A percentile compares a stretch with the other conserved stretches of the same genome.
These are phyloP conservation scores for Cerrena zonata DNA, from an alignment of 1,284 basidiomycete genomes.

Conservation along the genomic window DNA sequence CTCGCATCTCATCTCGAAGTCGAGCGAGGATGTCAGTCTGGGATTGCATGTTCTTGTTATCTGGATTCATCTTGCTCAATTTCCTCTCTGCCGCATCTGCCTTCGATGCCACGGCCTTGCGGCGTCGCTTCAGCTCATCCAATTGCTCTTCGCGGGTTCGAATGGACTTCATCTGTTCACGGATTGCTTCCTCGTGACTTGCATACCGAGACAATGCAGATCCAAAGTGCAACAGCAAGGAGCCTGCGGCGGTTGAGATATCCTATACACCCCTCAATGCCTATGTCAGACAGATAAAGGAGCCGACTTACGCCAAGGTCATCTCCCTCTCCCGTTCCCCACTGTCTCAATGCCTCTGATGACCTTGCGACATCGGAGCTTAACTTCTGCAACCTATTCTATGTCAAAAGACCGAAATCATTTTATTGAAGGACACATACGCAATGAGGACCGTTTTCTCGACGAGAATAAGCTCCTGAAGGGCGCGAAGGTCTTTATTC, in stretches of 20 bases:
- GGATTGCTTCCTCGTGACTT: conserved; percentile 66
- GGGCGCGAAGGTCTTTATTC: conserved; percentile 74
- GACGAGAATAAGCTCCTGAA: conserved; percentile 85
- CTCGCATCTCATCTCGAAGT: conserved; percentile 73
- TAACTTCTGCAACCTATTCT: conserved; percentile 56
- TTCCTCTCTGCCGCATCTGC: conserved; percentile 89
- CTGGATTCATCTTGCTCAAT: conserved; percentile 83
- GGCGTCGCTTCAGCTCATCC: conserved; percentile 69
- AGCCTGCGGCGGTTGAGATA: conserved; percentile 66
- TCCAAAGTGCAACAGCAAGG: conserved; percentile 67
- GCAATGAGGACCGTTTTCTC: conserved; percentile 80
- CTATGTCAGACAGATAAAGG: conserved; percentile 1
- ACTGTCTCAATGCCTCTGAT: conserved; percentile 68
- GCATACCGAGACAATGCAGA: conserved; percentile 70
- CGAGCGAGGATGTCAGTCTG: conserved; percentile 76
- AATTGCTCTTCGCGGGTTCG: conserved; percentile 81
- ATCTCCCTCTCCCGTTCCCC: conserved; percentile 83
- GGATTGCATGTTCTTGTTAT: conserved; percentile 77
- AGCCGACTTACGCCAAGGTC: conserved; percentile 65
- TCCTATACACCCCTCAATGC: conserved; percentile 45
- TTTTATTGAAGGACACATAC: conserved; percentile 47
- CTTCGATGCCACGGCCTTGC: conserved; percentile 62
- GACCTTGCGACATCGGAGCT: conserved; percentile 66
- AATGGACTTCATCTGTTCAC: conserved; percentile 72
- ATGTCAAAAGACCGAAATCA: too few relatives aligned